phyloP scores from a whole-genome alignment of 208 protist species.

The Lotmaria passim region DNA sequence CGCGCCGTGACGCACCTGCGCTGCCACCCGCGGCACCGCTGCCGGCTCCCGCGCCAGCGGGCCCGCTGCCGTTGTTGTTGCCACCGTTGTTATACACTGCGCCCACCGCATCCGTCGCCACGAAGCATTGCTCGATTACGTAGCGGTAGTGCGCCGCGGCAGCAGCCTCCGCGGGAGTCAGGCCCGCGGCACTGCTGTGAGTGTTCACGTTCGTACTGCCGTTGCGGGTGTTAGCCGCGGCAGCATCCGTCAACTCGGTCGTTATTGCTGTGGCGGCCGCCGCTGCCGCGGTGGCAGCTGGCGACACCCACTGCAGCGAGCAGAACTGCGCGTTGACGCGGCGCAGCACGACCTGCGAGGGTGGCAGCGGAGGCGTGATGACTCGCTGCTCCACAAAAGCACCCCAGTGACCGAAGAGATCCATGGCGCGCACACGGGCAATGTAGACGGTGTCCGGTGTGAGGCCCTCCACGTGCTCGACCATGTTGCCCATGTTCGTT shows the following conservation, averaged over 20 bases:
- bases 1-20: background rate
- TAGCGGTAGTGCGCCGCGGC: conserved; percentile 62
- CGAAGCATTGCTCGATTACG: conserved; percentile 71
- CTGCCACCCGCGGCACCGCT: conserved; percentile 13
- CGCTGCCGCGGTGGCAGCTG: conserved; percentile 1
- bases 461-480: conserved; percentile 40
- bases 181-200: background rate
- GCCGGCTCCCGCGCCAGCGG: background rate
- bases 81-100: conserved; percentile 2
- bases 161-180: background rate
- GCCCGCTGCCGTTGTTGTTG: background rate
- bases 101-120: background rate
- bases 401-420: conserved; percentile 79
- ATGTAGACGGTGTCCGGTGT: conserved; percentile 69
- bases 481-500: conserved; percentile 20
- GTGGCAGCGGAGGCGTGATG: conserved; percentile 78
- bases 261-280: background rate
- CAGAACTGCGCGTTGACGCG: conserved; percentile 83
- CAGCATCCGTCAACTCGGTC: background rate
- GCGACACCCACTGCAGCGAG: conserved; percentile 80
- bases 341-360: conserved; percentile 62
- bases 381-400: conserved; percentile 62
- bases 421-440: conserved; percentile 74
- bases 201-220: background rate
- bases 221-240: background rate